phyloP scores from a whole-genome alignment of 306 rosid genomes.

The Rosa rugosa region DNA sequence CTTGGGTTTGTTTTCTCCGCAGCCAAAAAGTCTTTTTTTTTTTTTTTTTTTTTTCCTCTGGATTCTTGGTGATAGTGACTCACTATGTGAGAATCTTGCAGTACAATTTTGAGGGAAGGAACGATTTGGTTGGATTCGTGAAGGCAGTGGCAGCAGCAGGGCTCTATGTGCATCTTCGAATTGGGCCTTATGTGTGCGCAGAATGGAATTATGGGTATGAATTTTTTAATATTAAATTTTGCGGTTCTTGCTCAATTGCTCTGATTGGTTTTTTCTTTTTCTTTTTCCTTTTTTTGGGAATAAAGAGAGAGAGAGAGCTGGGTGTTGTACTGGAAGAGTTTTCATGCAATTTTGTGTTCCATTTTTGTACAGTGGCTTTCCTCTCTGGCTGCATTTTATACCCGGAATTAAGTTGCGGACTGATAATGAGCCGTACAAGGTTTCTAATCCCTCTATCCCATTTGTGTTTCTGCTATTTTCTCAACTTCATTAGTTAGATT shows the following conservation, averaged over 20 bases:
- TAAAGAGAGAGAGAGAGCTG: constrained; percentile 4
- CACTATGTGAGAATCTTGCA: constrained; percentile 29
- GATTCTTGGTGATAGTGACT: constrained; percentile 10
- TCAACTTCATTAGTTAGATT: background rate
- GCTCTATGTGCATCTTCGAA: constrained; percentile 78
- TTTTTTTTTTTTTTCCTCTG: background rate
- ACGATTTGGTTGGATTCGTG: constrained; percentile 73
- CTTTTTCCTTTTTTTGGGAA: background rate
- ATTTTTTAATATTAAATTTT: background rate
- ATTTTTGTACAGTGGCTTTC: constrained; percentile 69
- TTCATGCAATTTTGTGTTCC: constrained; percentile 10
- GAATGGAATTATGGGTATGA: constrained; percentile 97
- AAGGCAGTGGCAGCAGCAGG: constrained; percentile 82
- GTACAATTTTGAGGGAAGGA: constrained; percentile 76
- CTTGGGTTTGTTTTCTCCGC: constrained; percentile 10
- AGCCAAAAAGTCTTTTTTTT: background rate
- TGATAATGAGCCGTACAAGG: constrained; percentile 82
- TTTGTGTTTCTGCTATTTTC: constrained; percentile 1
- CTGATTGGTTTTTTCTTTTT: background rate
- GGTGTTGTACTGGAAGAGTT: background rate
- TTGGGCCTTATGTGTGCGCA: constrained; percentile 95
- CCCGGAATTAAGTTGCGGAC: constrained; percentile 79
- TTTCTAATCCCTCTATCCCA: constrained; percentile 16
- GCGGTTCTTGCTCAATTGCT: background rate
- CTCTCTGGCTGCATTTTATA: constrained; percentile 83